A percentile compares a stretch with the other conserved stretches of the same genome.
phyloP scores from a whole-genome alignment of 148 eudicot genomes.

The Camellia granthamiana region DNA sequence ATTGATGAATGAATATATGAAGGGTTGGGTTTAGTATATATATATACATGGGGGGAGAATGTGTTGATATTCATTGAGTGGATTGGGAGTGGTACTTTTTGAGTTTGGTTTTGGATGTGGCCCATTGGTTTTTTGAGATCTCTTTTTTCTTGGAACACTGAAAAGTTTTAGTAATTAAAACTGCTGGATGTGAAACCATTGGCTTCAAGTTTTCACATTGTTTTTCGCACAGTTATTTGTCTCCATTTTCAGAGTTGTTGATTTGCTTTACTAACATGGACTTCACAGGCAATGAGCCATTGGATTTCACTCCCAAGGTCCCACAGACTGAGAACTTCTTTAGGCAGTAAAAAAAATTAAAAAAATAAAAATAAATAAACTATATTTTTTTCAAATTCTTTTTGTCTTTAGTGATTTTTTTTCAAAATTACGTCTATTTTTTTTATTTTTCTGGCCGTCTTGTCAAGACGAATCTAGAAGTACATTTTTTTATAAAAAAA shows the following conservation, averaged over 20 bases:
- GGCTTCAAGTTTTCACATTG: slow-evolving; percentile 10
- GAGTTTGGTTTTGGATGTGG: slow-evolving; percentile 1
- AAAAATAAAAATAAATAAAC: too few relatives aligned
- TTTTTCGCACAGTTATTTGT: neutral
- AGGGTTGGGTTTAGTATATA: neutral
- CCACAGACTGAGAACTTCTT: too few relatives aligned
- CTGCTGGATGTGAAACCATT: slow-evolving; percentile 8
- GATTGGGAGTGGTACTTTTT: neutral
- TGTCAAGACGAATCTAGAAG: too few relatives aligned
- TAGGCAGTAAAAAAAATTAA: too few relatives aligned
- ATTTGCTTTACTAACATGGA: neutral
- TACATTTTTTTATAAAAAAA: too few relatives aligned
- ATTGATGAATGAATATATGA: neutral
- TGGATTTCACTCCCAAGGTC: neutral
- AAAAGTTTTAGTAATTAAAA: neutral
- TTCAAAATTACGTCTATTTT: too few relatives aligned
- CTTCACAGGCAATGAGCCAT: neutral
- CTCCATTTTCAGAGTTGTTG: neutral
- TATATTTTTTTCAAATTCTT: too few relatives aligned
- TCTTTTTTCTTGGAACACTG: slow-evolving; percentile 16
- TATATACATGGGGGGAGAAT: neutral
- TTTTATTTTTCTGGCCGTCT: too few relatives aligned
- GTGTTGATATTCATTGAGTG: too few relatives aligned
- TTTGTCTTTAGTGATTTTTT: too few relatives aligned
- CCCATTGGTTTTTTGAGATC: slow-evolving; percentile 23